These are phyloP conservation scores for Phytophthora agathidicida DNA, from an alignment of 352 stramenopile genomes.

Conservation along the genomic window DNA sequence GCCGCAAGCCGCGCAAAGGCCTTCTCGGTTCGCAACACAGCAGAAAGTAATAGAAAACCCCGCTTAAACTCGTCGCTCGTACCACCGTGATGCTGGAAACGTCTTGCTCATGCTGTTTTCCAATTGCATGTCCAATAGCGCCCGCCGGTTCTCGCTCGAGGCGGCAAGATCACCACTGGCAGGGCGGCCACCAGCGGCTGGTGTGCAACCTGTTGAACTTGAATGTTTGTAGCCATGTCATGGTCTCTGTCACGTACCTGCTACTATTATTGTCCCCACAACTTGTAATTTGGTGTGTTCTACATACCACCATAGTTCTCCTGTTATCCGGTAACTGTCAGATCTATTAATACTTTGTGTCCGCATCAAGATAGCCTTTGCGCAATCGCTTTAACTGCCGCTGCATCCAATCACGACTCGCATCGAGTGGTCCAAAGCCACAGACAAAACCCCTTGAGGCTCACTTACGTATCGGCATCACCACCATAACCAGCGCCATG, in stretches of 20 bases:
- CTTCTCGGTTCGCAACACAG: no score
- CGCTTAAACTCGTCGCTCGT: no score
- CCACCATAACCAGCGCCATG: conserved; percentile 8
- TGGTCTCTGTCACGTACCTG: not conserved
- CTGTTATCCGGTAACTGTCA: no score
- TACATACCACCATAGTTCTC: no score
- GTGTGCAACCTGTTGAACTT: conserved; percentile 10
- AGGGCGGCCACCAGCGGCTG: not conserved
- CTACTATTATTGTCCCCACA: not conserved
- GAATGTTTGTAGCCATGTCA: conserved; percentile 15
- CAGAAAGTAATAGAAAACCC: no score
- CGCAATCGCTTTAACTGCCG: conserved; percentile 22
- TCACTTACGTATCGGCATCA: conserved; percentile 10
- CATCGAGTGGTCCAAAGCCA: conserved; percentile 9
- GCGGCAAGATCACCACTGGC: conserved; percentile 11
- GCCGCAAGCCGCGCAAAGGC: no score
- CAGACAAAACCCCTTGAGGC: not conserved
- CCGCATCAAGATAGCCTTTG: no score
- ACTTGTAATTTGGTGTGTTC: no score
- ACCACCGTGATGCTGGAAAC: no score
- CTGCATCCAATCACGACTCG: conserved; percentile 29
- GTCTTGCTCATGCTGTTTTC: no score
- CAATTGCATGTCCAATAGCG: no score
- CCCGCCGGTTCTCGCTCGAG: not conserved
- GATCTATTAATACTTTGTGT: not conserved